A percentile compares a stretch with the other conserved stretches of the same genome.
phyloP scores from a whole-genome alignment of 2,329 filamentous ascomycete genomes.

The Pseudogymnoascus sp. region DNA sequence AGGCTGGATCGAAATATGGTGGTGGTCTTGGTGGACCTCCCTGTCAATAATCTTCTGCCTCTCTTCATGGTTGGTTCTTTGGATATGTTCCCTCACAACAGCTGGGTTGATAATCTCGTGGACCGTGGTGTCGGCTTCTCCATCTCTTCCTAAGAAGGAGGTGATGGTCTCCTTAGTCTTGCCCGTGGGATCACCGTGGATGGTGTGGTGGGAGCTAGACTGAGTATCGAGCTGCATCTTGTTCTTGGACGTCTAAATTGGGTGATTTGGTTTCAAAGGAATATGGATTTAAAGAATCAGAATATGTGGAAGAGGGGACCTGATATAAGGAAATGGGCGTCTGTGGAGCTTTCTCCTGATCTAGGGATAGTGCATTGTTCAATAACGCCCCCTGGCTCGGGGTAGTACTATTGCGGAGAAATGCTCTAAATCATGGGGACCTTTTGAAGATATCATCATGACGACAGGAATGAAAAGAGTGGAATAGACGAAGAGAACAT shows the following conservation, averaged over 20 bases:
- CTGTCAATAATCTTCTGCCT: constrained; percentile 54
- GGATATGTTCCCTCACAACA: constrained; percentile 52
- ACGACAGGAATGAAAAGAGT: neutral
- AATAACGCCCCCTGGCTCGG: neutral
- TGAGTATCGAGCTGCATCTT: constrained; percentile 6
- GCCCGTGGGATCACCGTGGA: constrained; percentile 38
- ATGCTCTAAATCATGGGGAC: neutral
- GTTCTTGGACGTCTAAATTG: constrained; percentile 8
- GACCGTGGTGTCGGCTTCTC: constrained; percentile 62
- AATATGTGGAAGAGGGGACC: neutral
- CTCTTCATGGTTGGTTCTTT: constrained; percentile 53
- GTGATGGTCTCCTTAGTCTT: constrained; percentile 55
- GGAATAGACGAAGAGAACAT: neutral
- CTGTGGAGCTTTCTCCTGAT: constrained; percentile 6
- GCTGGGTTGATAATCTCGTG: constrained; percentile 54
- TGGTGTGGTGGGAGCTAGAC: constrained; percentile 4
- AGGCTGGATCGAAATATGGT: constrained; percentile 62
- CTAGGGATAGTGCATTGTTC: neutral
- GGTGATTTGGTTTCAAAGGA: constrained; percentile 2
- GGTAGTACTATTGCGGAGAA: neutral
- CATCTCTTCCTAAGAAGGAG: constrained; percentile 51
- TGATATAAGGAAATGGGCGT: constrained; percentile 3
- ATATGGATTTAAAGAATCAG: constrained; percentile 1
- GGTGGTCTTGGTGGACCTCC: constrained; percentile 64
- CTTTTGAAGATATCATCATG: neutral